A percentile compares a stretch with the other conserved stretches of the same genome.
Evolutionary conservation across 148 eudicot genomes (phyloP).

Genomic region (Camellia sinensis): DNA sequence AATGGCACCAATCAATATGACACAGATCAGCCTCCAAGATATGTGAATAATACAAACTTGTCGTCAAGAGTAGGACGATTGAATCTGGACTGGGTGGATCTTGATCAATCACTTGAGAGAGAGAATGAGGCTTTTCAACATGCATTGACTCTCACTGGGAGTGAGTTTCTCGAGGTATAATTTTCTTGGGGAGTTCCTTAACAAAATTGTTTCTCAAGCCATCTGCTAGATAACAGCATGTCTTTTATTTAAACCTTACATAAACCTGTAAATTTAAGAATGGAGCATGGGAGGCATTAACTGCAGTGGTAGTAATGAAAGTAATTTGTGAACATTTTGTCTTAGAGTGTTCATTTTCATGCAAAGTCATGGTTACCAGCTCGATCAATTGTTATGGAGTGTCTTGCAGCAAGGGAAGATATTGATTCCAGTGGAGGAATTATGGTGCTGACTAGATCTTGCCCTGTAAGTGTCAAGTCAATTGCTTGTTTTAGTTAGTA

Average conservation of each 20-base stretch:
- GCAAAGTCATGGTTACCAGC: conserved; percentile 68
- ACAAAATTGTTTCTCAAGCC: neutral
- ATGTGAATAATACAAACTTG: conserved; percentile 49
- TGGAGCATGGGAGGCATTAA: neutral
- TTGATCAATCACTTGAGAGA: conserved; percentile 52
- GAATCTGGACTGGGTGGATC: conserved; percentile 56
- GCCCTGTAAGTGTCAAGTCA: conserved; percentile 53
- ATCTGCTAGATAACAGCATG: neutral
- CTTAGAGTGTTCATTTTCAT: conserved; percentile 48
- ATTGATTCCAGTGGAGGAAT: conserved; percentile 62
- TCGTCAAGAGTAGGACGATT: conserved; percentile 53
- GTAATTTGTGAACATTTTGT: conserved; percentile 9
- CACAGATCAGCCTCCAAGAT: conserved; percentile 40
- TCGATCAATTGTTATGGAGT: conserved; percentile 49
- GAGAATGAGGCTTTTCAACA: conserved; percentile 56
- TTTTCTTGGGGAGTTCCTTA: conserved; percentile 9
- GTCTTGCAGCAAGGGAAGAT: conserved; percentile 50
- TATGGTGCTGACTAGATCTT: conserved; percentile 42
- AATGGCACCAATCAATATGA: conserved; percentile 50
- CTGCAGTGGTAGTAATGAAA: neutral
- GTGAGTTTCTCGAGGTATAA: conserved; percentile 55
- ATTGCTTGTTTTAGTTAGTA: neutral
- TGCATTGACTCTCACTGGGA: conserved; percentile 49
- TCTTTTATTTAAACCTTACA: neutral
- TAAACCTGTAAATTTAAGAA: neutral